phyloP scores from a whole-genome alignment of 768 basidiomycete genomes.

The Russula dissimulans region DNA sequence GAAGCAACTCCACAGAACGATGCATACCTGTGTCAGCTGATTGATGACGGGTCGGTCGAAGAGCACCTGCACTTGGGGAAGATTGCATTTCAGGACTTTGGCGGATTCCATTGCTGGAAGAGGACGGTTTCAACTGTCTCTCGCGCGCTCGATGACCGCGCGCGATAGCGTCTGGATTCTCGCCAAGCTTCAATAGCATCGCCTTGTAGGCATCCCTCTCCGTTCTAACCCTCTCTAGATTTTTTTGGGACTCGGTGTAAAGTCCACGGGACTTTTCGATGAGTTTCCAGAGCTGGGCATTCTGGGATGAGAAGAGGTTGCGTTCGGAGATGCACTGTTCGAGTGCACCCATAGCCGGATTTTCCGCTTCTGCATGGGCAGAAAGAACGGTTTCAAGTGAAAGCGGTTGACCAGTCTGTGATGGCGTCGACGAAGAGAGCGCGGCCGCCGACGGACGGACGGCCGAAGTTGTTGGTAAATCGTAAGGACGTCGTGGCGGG shows the following conservation, averaged over 20 bases:
- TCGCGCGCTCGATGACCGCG: slow-evolving; percentile 26
- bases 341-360: slow-evolving; percentile 53
- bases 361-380: slow-evolving; percentile 41
- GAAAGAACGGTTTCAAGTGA: slow-evolving; percentile 47
- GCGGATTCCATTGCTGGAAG: slow-evolving; percentile 27
- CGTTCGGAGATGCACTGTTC: slow-evolving; percentile 73
- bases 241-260: slow-evolving; percentile 73
- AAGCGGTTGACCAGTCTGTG: slow-evolving; percentile 24
- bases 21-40: slow-evolving; percentile 31
- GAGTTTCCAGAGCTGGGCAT: slow-evolving; percentile 88
- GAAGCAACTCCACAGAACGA: neutral
- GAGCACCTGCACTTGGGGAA: slow-evolving; percentile 16
- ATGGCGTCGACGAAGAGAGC: slow-evolving; percentile 23
- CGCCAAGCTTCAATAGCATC: slow-evolving; percentile 28
- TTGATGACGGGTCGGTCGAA: slow-evolving; percentile 17
- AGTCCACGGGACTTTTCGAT: slow-evolving; percentile 84
- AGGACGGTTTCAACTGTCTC: slow-evolving; percentile 24
- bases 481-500: slow-evolving; percentile 15
- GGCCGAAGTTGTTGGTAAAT: slow-evolving; percentile 6
- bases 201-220: slow-evolving; percentile 61
- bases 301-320: slow-evolving; percentile 72
- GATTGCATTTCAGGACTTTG: slow-evolving; percentile 9
- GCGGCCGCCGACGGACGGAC: slow-evolving; percentile 20
- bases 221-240: slow-evolving; percentile 71
- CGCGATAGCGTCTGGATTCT: slow-evolving; percentile 39